These are phyloP conservation scores for Laguncularia racemosa DNA, from an alignment of 345 rosid genomes.

Conservation along the genomic window DNA sequence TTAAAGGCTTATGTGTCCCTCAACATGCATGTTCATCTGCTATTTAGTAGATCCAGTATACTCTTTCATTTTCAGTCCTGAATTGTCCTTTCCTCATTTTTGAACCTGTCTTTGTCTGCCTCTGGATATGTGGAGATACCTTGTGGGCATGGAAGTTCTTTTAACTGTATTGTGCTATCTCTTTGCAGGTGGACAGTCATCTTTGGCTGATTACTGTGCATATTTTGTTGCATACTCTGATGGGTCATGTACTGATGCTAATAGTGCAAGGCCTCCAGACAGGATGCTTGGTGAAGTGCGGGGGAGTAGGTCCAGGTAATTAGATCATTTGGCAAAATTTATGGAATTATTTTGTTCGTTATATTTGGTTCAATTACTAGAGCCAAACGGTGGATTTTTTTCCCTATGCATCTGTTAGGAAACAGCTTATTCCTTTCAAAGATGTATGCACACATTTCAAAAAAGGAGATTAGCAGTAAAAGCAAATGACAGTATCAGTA, in stretches of 20 bases:
- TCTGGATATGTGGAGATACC: background rate
- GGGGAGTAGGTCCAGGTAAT: constrained; percentile 85
- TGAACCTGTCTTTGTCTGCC: background rate
- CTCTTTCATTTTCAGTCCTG: too few species aligned
- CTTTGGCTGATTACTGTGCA: constrained; percentile 94
- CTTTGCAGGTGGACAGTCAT: constrained; percentile 93
- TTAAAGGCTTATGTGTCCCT: background rate
- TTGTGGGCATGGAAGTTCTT: background rate
- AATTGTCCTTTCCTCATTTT: too few species aligned
- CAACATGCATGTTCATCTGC: background rate
- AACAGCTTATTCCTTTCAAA: too few species aligned
- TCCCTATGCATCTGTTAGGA: constrained; percentile 7
- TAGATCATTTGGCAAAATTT: too few species aligned
- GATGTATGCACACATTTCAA: too few species aligned
- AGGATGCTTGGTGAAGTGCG: constrained; percentile 99
- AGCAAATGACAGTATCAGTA: too few species aligned
- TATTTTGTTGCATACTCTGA: constrained; percentile 98
- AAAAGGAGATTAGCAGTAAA: too few species aligned
- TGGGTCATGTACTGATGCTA: constrained; percentile 96
- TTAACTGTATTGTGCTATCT: constrained; percentile 8
- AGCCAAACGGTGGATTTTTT: constrained; percentile 14
- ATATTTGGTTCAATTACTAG: background rate
- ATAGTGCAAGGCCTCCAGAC: constrained; percentile 93
- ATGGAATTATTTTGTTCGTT: too few species aligned
- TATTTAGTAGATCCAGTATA: too few species aligned